A percentile compares a stretch with the other conserved stretches of the same genome.
These are phyloP conservation scores for Paspalum vaginatum DNA, from an alignment of 176 grass and related monocot genomes.

Conservation along the genomic window DNA sequence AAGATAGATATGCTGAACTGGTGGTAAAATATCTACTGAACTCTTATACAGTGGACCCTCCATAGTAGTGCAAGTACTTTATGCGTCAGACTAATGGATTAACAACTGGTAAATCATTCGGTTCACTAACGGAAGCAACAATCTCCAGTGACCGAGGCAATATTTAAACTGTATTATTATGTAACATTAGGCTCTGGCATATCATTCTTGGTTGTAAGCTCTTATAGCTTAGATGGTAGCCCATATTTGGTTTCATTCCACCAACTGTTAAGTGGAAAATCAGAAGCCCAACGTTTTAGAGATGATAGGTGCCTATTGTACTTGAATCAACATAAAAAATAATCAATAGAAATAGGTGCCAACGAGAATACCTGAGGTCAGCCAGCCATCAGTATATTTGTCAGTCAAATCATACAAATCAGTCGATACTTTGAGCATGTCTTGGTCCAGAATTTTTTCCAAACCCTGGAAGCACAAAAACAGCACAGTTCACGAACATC, in stretches of 20 bases:
- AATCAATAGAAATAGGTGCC: constrained; percentile 4
- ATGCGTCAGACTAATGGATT: constrained; percentile 3
- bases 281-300: not conserved
- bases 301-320: not conserved
- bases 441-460: constrained; percentile 77
- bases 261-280: not conserved
- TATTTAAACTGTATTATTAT: too few species aligned
- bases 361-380: constrained; percentile 77
- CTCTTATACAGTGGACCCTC: not conserved
- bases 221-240: too few species aligned
- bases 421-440: constrained; percentile 76
- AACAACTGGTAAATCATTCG: not conserved
- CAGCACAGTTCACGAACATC: constrained; percentile 34
- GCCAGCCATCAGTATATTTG: constrained; percentile 80
- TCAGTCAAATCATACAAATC: constrained; percentile 89
- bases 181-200: too few species aligned
- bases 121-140: not conserved
- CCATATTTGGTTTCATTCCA: not conserved
- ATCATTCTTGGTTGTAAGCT: too few species aligned
- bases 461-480: constrained; percentile 67
- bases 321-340: not conserved
- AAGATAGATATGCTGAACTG: not conserved
- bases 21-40: not conserved
- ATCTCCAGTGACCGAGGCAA: not conserved
- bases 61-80: not conserved